These are phyloP conservation scores for Opeltia flavorubescens DNA, from an alignment of 495 filamentous ascomycete species.

Conservation along the genomic window DNA sequence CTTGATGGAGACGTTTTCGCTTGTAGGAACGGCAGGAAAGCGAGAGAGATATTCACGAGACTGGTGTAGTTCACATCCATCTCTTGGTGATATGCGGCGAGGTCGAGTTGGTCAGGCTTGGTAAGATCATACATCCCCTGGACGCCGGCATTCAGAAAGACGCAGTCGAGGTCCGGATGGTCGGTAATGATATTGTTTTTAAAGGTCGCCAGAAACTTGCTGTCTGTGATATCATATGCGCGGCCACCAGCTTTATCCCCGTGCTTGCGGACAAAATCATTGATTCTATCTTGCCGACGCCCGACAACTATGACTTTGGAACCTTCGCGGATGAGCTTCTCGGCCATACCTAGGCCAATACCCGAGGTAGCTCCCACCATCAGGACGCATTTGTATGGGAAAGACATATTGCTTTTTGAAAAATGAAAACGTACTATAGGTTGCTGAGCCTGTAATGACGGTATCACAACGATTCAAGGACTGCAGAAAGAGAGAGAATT, in stretches of 20 bases:
- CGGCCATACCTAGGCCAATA: constrained; percentile 50
- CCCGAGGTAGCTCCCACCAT: constrained; percentile 58
- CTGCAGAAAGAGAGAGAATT: too few species aligned
- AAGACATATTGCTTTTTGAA: constrained; percentile 41
- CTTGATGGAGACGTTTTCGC: constrained; percentile 22
- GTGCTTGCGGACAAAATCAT: constrained; percentile 43
- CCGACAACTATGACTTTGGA: constrained; percentile 48
- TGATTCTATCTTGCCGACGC: constrained; percentile 47
- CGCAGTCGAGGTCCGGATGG: constrained; percentile 35
- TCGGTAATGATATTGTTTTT: constrained; percentile 33
- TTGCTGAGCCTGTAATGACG: too few species aligned
- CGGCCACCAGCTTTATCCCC: constrained; percentile 37
- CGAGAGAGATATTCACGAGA: constrained; percentile 40
- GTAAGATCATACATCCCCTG: constrained; percentile 41
- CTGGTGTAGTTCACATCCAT: constrained; percentile 51
- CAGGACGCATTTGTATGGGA: constrained; percentile 53
- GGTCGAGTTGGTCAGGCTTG: constrained; percentile 37
- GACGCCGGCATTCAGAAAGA: constrained; percentile 28
- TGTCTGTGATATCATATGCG: constrained; percentile 47
- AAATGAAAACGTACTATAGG: too few species aligned
- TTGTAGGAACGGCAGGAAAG: constrained; percentile 49
- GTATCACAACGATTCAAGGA: too few species aligned
- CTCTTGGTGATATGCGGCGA: constrained; percentile 37
- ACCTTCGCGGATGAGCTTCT: constrained; percentile 44
- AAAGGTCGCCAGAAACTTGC: constrained; percentile 40